phyloP scores from a whole-genome alignment of 495 filamentous ascomycete genomes.

The Tuber umbilicatum region DNA sequence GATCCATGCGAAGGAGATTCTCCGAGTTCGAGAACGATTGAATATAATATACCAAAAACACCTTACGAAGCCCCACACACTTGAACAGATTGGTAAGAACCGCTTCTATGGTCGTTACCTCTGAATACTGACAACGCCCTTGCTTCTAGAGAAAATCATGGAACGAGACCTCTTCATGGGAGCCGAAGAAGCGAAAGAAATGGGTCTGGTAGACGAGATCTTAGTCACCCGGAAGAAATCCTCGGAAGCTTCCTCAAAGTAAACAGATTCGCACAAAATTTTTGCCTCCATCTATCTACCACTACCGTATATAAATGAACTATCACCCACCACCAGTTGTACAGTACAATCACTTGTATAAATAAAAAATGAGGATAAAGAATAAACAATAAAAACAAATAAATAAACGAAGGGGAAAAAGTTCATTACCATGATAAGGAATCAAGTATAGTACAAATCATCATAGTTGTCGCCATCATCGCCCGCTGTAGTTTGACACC shows the following conservation, averaged over 20 bases:
- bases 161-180: conserved; percentile 93
- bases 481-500: background rate
- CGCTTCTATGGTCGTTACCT: background rate
- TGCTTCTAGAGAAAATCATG: conserved; percentile 70
- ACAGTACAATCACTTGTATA: background rate
- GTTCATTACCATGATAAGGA: background rate
- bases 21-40: conserved; percentile 73
- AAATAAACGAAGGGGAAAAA: background rate
- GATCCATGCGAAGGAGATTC: conserved; percentile 94
- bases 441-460: background rate
- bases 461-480: background rate
- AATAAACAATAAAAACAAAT: background rate
- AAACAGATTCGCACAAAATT: background rate
- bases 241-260: conserved; percentile 11
- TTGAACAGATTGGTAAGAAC: conserved; percentile 46
- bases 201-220: conserved; percentile 89
- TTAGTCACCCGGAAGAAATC: conserved; percentile 46
- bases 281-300: background rate
- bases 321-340: background rate
- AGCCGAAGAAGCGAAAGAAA: conserved; percentile 75
- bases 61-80: conserved; percentile 64
- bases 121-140: conserved; percentile 12
- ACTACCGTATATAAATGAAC: conserved; percentile 6
- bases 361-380: background rate
- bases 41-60: conserved; percentile 86